Base-by-base conservation (phyloP, 495 filamentous ascomycete genomes). In the Talaromyces trachyspermus region DNA sequence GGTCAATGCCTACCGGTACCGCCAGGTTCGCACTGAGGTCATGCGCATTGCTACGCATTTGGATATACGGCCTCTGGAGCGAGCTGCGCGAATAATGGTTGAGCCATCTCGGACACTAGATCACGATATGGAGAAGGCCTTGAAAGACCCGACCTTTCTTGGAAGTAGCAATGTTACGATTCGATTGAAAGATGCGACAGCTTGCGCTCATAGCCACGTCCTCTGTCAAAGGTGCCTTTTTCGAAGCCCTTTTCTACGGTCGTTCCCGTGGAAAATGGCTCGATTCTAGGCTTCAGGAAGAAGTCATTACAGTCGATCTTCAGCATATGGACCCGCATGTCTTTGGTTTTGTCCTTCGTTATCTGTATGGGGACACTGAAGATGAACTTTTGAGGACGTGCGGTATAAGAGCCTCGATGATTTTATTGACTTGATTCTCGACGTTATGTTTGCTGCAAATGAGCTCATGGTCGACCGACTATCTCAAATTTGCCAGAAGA, bases 381-480 rank as follows among this genome's bases (percentile, higher is more conserved):
- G 76, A 79, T 22, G 81, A 86, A 41, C 70, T 96, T 96, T 97
- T 55, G 83, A 95, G 48, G 76, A 85, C 39, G 74, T 89, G 17
- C 73, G 84, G 15, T 74, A 76, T 43, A 75, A 77, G 23, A 77
- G 83, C 47, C 66, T 94, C 14, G 88, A 95, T 43, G 81, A 86
- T 40, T 89, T 95, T 50, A 75, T 90, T 8, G 88, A 96, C 53
- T 68, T 92, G 25, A 69, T 96, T n/a, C 75, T 97, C 66, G 91
- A 95, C 49, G 87, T 97, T 24, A 83, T 95, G 76, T 83, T 80
- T 46, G 83, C 89, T 29, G 86, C 89, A 7, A 86, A 98, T 56
- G 92, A 97, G 55, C 71, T 98, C 49, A 95, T 98, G 89, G 77
- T 98, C 27, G 91, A 96, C 59, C 72, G 89, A 22, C 66, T 98